These are phyloP conservation scores for Ogataea sp. DNA, from an alignment of 805 yeast species.

Conservation along the genomic window DNA sequence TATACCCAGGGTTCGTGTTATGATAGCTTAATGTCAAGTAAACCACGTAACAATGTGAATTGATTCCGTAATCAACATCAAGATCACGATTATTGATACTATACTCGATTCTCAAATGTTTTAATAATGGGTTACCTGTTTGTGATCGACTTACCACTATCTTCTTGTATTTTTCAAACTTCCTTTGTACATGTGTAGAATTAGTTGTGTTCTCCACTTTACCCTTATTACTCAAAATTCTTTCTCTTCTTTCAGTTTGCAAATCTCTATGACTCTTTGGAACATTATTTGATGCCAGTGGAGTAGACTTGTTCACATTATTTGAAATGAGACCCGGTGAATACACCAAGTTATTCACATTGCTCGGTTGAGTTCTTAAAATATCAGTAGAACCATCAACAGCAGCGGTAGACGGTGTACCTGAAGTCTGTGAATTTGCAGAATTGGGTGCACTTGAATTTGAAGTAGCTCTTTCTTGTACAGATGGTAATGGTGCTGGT, in stretches of 20 bases:
- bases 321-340: too few species aligned
- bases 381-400: neutral
- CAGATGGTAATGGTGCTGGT: too few species aligned
- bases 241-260: conserved; percentile 1
- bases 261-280: neutral
- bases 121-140: conserved; percentile 63
- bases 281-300: neutral
- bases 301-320: too few species aligned
- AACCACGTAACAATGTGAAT: conserved; percentile 44
- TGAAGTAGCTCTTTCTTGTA: too few species aligned
- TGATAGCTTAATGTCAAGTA: conserved; percentile 67
- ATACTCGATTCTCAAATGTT: conserved; percentile 44
- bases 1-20: conserved; percentile 69
- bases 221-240: neutral
- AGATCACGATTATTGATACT: conserved; percentile 41
- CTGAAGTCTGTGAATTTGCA: too few species aligned
- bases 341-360: too few species aligned
- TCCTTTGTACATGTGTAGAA: conserved; percentile 9
- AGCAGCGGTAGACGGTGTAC: too few species aligned
- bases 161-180: conserved; percentile 21
- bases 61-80: conserved; percentile 59
- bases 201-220: conserved; percentile 1
- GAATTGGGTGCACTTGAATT: too few species aligned
- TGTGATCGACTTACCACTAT: conserved; percentile 58
- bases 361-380: too few species aligned